Evolutionary conservation across 1,284 basidiomycete genomes (phyloP).

Genomic region (Jaminaea rosea): DNA sequence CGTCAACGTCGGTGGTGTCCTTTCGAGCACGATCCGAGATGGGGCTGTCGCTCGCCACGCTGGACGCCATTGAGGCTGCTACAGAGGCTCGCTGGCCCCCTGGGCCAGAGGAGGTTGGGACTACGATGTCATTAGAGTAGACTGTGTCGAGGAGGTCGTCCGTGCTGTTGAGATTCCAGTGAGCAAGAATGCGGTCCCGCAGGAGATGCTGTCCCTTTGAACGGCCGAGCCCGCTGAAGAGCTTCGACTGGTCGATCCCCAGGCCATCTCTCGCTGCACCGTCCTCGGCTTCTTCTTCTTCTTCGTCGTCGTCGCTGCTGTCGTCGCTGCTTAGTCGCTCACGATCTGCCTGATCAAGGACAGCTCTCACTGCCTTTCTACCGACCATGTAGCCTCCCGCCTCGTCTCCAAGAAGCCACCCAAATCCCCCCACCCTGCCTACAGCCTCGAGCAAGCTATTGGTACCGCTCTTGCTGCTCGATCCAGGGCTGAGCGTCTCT

Average conservation of each 20-base stretch:
- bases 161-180: conserved; percentile 14
- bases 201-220: conserved; percentile 4
- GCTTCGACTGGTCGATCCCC: not conserved
- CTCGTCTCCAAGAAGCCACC: conserved; percentile 32
- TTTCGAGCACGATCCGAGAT: no score
- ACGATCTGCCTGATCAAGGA: conserved; percentile 16
- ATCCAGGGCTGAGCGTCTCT: no score
- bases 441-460: conserved; percentile 4
- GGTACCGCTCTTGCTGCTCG: not conserved
- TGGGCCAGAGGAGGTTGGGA: not conserved
- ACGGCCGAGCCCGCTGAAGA: not conserved
- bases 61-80: not conserved
- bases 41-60: not conserved
- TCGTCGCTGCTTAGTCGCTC: conserved; percentile 8
- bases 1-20: not conserved
- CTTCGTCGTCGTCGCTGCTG: conserved; percentile 7
- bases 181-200: conserved; percentile 13
- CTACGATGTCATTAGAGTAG: conserved; percentile 8
- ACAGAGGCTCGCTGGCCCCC: no score
- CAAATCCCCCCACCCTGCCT: conserved; percentile 21
- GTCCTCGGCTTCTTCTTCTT: conserved; percentile 1
- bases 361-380: conserved; percentile 15
- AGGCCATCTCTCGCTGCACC: no score
- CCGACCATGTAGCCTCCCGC: conserved; percentile 25
- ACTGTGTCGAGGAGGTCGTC: conserved; percentile 16